Conservation (phyloP, 257 asterid species). For the Haberlea rhodopensis region DNA sequence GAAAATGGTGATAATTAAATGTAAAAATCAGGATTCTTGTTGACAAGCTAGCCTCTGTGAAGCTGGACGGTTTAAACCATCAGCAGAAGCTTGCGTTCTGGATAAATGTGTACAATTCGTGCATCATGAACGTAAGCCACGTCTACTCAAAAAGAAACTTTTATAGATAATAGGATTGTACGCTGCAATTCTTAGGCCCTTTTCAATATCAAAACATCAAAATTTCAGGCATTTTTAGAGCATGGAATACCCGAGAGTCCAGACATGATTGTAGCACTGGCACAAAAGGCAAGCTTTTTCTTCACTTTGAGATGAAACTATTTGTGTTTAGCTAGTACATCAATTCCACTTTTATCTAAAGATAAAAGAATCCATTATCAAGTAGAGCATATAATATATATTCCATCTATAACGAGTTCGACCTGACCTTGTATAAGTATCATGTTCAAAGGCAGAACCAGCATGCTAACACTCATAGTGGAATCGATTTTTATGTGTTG, state of each 20-base stretch:
- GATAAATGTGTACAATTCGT: slow-evolving; percentile 76
- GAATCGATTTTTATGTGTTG: too few relatives aligned
- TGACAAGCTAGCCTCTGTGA: slow-evolving; percentile 55
- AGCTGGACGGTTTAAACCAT: slow-evolving; percentile 60
- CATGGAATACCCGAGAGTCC: slow-evolving; percentile 70
- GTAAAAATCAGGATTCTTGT: slow-evolving; percentile 58
- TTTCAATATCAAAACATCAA: background rate
- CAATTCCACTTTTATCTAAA: background rate
- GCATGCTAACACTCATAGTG: background rate
- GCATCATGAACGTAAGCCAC: slow-evolving; percentile 71
- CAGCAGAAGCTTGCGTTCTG: slow-evolving; percentile 88
- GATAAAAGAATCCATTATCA: background rate
- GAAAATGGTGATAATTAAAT: background rate
- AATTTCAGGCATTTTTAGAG: slow-evolving; percentile 69
- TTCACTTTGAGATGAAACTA: background rate
- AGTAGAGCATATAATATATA: background rate
- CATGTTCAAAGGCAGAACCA: too few relatives aligned
- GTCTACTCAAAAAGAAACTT: background rate
- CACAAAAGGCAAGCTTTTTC: slow-evolving; percentile 68
- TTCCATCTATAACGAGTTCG: background rate
- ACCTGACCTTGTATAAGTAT: background rate
- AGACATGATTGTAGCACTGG: slow-evolving; percentile 47
- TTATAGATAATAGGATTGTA: background rate
- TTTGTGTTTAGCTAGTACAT: background rate
- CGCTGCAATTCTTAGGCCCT: background rate